Evolutionary conservation across 139 green algal species (phyloP).

Genomic region (Zygnema cylindricum): DNA sequence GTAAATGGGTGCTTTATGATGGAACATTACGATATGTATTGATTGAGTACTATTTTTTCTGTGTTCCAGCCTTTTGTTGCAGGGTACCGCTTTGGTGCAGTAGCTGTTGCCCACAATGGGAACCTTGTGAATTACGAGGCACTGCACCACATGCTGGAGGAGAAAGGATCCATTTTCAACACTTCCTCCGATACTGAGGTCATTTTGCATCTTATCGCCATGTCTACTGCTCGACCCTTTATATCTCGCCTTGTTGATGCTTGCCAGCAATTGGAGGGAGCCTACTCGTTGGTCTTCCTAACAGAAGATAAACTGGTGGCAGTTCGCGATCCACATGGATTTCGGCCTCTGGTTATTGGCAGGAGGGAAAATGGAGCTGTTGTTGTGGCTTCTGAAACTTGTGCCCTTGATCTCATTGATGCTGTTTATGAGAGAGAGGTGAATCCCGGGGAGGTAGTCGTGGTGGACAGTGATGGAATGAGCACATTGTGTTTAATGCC

Average conservation of each 20-base stretch:
- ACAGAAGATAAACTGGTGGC: constrained; percentile 94
- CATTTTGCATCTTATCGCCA: constrained; percentile 89
- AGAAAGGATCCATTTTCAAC: constrained; percentile 81
- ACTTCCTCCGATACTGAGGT: constrained; percentile 94
- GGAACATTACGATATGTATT: too few species aligned
- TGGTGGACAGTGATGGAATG: constrained; percentile 87
- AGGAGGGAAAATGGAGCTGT: constrained; percentile 65
- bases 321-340: constrained; percentile 95
- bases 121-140: constrained; percentile 97
- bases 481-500: constrained; percentile 70
- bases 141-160: constrained; percentile 75
- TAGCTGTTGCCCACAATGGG: constrained; percentile 98
- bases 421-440: constrained; percentile 86
- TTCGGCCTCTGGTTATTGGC: constrained; percentile 90
- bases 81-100: constrained; percentile 93
- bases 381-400: constrained; percentile 93
- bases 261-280: constrained; percentile 79
- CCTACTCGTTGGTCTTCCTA: constrained; percentile 90
- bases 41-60: too few species aligned
- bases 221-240: constrained; percentile 51
- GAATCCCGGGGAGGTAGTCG: constrained; percentile 90
- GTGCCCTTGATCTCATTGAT: constrained; percentile 96
- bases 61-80: constrained; percentile 96
- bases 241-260: constrained; percentile 67
- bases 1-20: too few species aligned